Evolutionary conservation across 163 green algal genomes (phyloP).

Genomic region (Volvox carteri): DNA sequence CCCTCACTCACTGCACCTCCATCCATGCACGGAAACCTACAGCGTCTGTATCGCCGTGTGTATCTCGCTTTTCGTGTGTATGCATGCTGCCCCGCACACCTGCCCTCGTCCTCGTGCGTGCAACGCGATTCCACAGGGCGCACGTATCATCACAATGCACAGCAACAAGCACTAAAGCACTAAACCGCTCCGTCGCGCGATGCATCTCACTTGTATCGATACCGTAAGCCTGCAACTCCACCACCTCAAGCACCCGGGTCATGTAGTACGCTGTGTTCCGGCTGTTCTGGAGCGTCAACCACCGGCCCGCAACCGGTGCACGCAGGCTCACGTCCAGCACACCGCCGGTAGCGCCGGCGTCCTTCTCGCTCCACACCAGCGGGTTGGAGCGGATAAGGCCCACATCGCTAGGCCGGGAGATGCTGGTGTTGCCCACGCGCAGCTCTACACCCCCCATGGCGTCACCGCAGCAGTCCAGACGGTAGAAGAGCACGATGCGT

Average conservation of each 20-base stretch:
- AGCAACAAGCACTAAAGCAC: no score
- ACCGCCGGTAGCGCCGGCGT: background rate
- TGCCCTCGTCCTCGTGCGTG: no score
- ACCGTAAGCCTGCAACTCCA: background rate
- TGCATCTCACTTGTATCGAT: background rate
- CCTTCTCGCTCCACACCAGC: background rate
- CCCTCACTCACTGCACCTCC: background rate
- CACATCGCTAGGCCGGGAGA: background rate
- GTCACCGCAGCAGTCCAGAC: background rate
- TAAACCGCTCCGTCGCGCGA: no score
- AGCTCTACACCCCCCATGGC: background rate
- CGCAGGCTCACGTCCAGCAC: background rate
- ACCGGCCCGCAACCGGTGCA: background rate
- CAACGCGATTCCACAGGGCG: no score
- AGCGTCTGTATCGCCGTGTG: no score
- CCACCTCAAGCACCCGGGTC: background rate
- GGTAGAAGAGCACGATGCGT: background rate
- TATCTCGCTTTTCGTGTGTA: no score
- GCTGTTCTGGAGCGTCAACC: conserved; percentile 11
- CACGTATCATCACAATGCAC: no score
- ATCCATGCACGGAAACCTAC: background rate
- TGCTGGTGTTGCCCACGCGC: conserved; percentile 30
- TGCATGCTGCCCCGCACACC: no score
- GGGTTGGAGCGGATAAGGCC: background rate
- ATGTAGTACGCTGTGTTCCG: background rate